These are phyloP conservation scores for Seiridium unicorne DNA, from an alignment of 2,329 filamentous ascomycete species.

Conservation along the genomic window DNA sequence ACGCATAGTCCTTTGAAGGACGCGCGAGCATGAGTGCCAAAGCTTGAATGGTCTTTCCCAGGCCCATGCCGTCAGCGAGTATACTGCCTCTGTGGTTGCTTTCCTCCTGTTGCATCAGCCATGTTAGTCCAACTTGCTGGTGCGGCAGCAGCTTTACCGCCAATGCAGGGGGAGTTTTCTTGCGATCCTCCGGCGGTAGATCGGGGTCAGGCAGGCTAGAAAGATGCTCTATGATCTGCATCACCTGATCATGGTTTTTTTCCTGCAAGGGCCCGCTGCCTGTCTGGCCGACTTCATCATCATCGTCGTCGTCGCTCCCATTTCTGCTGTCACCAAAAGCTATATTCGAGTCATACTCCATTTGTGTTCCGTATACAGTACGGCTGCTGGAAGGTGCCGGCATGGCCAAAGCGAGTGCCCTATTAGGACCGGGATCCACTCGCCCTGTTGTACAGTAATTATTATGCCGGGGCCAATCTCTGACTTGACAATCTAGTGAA, in stretches of 20 bases:
- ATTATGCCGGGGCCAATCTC: not conserved
- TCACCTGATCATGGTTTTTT: not conserved
- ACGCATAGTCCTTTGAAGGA: constrained; percentile 17
- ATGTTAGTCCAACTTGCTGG: constrained; percentile 25
- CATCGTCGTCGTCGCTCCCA: not conserved
- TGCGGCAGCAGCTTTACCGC: constrained; percentile 22
- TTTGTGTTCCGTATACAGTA: not conserved
- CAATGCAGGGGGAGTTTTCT: constrained; percentile 17
- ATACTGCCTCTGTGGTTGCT: constrained; percentile 22
- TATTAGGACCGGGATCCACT: not conserved
- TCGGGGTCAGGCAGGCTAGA: constrained; percentile 9
- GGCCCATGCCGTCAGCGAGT: constrained; percentile 28
- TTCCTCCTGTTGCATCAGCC: constrained; percentile 26
- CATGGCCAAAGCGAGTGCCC: not conserved
- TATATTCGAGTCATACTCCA: not conserved
- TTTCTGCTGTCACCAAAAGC: not conserved
- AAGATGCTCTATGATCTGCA: not conserved
- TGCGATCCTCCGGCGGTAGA: constrained; percentile 14
- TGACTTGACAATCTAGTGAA: not conserved
- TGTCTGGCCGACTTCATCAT: not conserved
- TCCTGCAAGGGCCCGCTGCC: too few species aligned
- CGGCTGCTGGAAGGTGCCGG: not conserved
- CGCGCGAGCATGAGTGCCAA: constrained; percentile 24
- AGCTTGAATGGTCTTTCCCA: constrained; percentile 29
- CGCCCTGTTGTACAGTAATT: not conserved